These are phyloP conservation scores for Myxozyma mucilagina DNA, from an alignment of 805 yeast genomes.

Conservation along the genomic window DNA sequence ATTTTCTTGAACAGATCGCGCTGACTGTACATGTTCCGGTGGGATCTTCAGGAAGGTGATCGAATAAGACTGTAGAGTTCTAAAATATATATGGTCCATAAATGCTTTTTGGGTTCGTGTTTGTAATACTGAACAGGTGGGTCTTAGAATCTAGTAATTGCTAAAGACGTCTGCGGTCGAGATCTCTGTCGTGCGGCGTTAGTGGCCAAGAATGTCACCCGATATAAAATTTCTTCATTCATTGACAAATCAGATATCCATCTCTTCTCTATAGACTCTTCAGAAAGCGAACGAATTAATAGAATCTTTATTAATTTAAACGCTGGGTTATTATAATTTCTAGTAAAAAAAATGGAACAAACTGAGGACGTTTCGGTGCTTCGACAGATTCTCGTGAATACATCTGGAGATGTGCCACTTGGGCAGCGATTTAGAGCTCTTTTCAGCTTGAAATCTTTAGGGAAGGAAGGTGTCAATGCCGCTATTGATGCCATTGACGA, in stretches of 20 bases:
- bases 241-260: neutral
- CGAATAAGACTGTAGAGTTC: no score
- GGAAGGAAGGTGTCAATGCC: slow-evolving; percentile 63
- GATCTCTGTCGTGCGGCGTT: slow-evolving; percentile 6
- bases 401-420: slow-evolving; percentile 64
- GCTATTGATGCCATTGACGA: slow-evolving; percentile 85
- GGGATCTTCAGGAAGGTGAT: no score
- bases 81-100: no score
- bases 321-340: neutral
- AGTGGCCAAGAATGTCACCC: slow-evolving; percentile 12
- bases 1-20: no score
- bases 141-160: no score
- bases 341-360: slow-evolving; percentile 3
- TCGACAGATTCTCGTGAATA: slow-evolving; percentile 22
- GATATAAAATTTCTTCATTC: neutral
- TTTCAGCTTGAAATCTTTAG: slow-evolving; percentile 84
- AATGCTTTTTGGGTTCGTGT: no score
- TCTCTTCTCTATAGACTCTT: neutral
- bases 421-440: slow-evolving; percentile 92
- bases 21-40: no score
- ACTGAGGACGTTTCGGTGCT: slow-evolving; percentile 14
- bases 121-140: neutral
- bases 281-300: neutral
- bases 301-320: no score
- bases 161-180: neutral